Percentiles rank a stretch among this genome's conserved stretches.
Evolutionary conservation across 352 stramenopile genomes (phyloP).

Genomic region (Phytopythium cucurbitacearum): DNA sequence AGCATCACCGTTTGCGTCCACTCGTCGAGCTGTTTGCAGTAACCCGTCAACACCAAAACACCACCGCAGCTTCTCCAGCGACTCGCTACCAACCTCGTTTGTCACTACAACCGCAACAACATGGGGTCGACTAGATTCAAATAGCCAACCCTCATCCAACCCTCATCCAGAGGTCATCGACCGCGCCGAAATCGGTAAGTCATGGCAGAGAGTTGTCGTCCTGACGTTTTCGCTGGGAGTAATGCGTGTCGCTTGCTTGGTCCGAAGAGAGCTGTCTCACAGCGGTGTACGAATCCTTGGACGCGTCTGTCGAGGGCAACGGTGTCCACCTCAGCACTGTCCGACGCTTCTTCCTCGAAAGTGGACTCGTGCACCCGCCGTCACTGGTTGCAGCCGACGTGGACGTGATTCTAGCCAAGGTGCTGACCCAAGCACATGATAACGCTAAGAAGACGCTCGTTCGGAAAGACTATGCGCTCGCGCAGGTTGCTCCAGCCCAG

Average conservation of each 20-base stretch:
- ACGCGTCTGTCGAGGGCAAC: conserved; percentile 36
- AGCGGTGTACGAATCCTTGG: conserved; percentile 41
- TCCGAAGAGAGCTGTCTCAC: conserved; percentile 17
- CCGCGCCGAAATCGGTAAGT: conserved; percentile 19
- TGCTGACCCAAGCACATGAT: conserved; percentile 49
- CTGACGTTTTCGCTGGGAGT: background rate
- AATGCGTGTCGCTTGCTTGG: too few species aligned
- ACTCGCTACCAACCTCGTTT: background rate
- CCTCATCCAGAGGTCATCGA: conserved; percentile 10
- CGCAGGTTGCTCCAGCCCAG: conserved; percentile 8
- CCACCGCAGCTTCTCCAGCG: too few species aligned
- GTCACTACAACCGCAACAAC: background rate
- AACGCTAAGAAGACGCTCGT: conserved; percentile 41
- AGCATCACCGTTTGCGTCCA: conserved; percentile 1
- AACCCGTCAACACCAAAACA: background rate
- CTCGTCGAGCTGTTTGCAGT: background rate
- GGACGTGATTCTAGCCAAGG: conserved; percentile 59
- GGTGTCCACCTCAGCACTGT: conserved; percentile 66
- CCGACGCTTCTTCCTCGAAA: conserved; percentile 60
- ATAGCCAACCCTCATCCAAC: background rate
- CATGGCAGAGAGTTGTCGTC: background rate
- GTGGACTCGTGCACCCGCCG: conserved; percentile 49
- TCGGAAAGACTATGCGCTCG: conserved; percentile 55
- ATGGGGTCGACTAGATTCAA: background rate
- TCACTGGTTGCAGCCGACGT: conserved; percentile 47